Percentiles rank a stretch among this genome's conserved stretches.
Evolutionary conservation across 192 early-diverging fungal genomes (phyloP).

Genomic region (Linnemannia exigua): DNA sequence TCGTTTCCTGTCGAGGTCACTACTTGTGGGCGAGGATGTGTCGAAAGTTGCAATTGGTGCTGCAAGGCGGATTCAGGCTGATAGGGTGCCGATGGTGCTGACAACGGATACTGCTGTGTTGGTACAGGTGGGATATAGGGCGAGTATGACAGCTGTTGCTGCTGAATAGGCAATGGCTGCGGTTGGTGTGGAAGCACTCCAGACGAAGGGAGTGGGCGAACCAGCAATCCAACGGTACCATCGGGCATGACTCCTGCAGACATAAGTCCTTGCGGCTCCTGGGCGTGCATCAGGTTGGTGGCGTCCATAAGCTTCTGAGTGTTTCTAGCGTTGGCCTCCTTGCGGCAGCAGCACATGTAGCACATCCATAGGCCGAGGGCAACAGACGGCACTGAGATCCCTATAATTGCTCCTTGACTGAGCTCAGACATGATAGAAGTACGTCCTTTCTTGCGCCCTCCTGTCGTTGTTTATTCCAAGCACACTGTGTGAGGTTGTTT

Average conservation of each 20-base stretch:
- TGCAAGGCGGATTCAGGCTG: neutral
- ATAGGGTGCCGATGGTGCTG: neutral
- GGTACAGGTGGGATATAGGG: neutral
- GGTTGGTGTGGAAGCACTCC: neutral
- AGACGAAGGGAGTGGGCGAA: constrained; percentile 15
- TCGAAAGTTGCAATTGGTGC: constrained; percentile 11
- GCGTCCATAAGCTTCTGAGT: constrained; percentile 34
- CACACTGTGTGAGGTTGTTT: no score
- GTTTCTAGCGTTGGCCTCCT: neutral
- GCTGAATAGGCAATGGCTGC: constrained; percentile 1
- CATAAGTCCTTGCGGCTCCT: constrained; percentile 20
- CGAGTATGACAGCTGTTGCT: neutral
- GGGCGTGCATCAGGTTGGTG: constrained; percentile 25
- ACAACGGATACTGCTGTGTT: neutral
- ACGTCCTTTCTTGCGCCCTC: neutral
- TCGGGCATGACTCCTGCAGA: constrained; percentile 10
- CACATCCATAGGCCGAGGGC: neutral
- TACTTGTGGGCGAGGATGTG: constrained; percentile 11
- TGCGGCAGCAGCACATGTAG: constrained; percentile 16
- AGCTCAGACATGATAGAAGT: neutral
- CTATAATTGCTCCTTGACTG: constrained; percentile 6
- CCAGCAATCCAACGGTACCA: constrained; percentile 4
- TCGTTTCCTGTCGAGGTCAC: neutral
- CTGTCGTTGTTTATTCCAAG: no score
- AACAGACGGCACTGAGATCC: neutral